These are phyloP conservation scores for Sanghuangporus sanghuang DNA, from an alignment of 1,284 basidiomycete genomes.

Conservation along the genomic window DNA sequence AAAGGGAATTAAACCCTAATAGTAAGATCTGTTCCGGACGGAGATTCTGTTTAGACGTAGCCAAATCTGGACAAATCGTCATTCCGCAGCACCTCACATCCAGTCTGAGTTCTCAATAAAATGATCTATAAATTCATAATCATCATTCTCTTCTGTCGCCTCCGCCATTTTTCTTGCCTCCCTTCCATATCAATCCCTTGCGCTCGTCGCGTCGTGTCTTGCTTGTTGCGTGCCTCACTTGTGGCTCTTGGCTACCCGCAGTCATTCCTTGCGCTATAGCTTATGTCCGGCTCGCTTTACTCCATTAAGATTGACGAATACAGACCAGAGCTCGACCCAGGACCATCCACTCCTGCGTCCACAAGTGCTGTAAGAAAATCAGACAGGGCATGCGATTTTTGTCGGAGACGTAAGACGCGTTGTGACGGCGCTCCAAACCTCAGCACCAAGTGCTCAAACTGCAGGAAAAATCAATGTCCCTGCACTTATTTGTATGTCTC, in stretches of 20 bases:
- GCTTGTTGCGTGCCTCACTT: neutral
- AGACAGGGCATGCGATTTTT: slow-evolving; percentile 70
- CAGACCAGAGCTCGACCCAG: slow-evolving; percentile 16
- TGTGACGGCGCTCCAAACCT: slow-evolving; percentile 63
- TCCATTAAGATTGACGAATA: slow-evolving; percentile 17
- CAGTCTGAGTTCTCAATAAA: neutral
- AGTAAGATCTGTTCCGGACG: neutral
- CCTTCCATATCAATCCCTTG: neutral
- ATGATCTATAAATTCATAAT: neutral
- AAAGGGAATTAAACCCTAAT: neutral
- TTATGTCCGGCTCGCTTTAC: neutral
- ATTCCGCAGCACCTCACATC: slow-evolving; percentile 14
- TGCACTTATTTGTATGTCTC: slow-evolving; percentile 70
- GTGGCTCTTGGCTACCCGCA: neutral
- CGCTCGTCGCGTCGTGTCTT: neutral
- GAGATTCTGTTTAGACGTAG: slow-evolving; percentile 1
- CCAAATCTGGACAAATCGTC: neutral
- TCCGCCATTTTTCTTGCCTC: neutral
- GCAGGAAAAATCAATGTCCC: slow-evolving; percentile 52
- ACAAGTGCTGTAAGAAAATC: slow-evolving; percentile 43
- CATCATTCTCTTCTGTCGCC: neutral
- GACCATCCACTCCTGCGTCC: slow-evolving; percentile 13
- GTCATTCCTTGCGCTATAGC: neutral
- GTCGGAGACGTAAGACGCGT: slow-evolving; percentile 60
- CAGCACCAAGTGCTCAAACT: slow-evolving; percentile 67